These are phyloP conservation scores for Pseudogymnoascus pannorum DNA, from an alignment of 2,329 filamentous ascomycete species.

Conservation along the genomic window DNA sequence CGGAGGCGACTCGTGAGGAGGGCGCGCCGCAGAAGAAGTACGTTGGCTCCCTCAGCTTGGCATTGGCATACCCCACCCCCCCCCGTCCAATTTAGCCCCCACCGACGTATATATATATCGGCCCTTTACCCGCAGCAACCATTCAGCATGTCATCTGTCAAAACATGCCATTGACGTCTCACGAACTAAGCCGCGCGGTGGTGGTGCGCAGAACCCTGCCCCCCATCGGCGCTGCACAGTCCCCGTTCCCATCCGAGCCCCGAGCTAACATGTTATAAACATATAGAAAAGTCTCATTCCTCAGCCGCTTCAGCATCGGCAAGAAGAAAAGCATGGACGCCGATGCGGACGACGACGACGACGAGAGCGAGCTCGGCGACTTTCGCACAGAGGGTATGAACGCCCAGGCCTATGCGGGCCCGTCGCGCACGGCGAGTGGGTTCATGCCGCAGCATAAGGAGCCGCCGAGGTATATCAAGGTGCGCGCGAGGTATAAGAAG, in stretches of 20 bases:
- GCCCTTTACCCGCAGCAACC: background rate
- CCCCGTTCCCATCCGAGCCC: constrained; percentile 5
- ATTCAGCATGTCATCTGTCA: background rate
- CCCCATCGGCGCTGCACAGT: constrained; percentile 17
- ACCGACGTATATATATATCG: background rate
- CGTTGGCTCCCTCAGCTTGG: constrained; percentile 30
- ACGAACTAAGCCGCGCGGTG: background rate
- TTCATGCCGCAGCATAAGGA: constrained; percentile 84
- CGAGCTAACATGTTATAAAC: constrained; percentile 14
- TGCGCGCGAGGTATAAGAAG: constrained; percentile 74
- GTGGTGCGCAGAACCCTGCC: constrained; percentile 3
- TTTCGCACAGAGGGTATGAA: constrained; percentile 71
- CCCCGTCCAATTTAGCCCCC: background rate
- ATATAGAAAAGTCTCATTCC: constrained; percentile 86
- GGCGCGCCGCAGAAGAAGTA: constrained; percentile 49
- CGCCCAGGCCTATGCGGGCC: constrained; percentile 71
- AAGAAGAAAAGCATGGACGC: constrained; percentile 62
- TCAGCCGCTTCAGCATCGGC: constrained; percentile 70
- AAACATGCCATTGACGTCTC: background rate
- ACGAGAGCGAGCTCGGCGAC: constrained; percentile 64
- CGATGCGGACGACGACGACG: constrained; percentile 48
- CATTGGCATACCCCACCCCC: background rate
- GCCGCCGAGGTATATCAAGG: constrained; percentile 84
- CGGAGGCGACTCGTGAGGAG: constrained; percentile 24
- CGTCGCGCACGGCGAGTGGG: constrained; percentile 40